Conservation (phyloP, 192 early-diverging fungal genomes). For the Allomyces arbusculus region DNA sequence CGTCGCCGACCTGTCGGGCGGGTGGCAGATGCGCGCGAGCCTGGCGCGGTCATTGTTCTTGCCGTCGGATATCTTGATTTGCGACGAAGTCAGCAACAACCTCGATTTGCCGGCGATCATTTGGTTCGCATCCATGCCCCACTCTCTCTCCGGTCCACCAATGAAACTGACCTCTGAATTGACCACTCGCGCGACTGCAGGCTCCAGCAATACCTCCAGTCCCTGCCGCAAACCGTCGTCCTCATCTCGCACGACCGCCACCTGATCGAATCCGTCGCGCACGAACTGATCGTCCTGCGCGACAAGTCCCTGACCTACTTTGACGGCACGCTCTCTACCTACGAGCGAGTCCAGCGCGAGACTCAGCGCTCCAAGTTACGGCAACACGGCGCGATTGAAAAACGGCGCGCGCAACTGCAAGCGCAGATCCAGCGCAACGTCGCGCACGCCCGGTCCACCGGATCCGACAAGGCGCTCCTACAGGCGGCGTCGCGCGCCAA, state of each 20-base stretch:
- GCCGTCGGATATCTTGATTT: conserved; percentile 63
- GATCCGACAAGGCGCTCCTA: conserved; percentile 5
- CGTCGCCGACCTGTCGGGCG: conserved; percentile 56
- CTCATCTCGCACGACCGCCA: conserved; percentile 9
- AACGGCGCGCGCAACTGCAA: background rate
- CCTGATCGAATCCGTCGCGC: conserved; percentile 3
- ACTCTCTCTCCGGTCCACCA: background rate
- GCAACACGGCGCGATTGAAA: conserved; percentile 1
- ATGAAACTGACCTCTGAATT: too few relatives aligned
- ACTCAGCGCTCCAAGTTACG: background rate
- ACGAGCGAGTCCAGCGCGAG: background rate
- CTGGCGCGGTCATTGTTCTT: conserved; percentile 67
- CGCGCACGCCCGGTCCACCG: conserved; percentile 2
- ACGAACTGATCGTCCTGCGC: conserved; percentile 7
- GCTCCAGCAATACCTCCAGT: background rate
- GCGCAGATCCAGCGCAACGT: conserved; percentile 3
- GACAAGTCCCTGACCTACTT: conserved; percentile 7
- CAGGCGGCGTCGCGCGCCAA: conserved; percentile 4
- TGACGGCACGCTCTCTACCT: conserved; percentile 5
- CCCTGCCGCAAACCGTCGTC: conserved; percentile 3
- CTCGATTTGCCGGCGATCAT: conserved; percentile 46
- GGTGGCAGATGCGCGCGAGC: conserved; percentile 80
- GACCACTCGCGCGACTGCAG: conserved; percentile 2
- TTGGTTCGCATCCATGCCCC: conserved; percentile 20
- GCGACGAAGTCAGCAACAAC: conserved; percentile 75